Conservation (phyloP, 2,329 filamentous ascomycete genomes). For the Xylaria multiplex region DNA sequence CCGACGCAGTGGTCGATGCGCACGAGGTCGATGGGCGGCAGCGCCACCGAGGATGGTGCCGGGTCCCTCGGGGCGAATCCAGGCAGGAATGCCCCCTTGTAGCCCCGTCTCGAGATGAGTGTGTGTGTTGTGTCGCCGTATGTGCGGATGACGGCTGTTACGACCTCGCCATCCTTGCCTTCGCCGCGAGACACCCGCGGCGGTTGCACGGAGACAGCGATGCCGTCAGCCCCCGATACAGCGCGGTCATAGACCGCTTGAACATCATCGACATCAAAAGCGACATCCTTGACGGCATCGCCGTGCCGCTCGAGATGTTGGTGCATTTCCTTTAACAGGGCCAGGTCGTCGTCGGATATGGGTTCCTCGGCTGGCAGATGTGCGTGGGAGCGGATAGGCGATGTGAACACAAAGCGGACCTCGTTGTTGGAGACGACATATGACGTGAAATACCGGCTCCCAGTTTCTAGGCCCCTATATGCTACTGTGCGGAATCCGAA, state of each 20-base stretch:
- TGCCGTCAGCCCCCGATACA: conserved; percentile 65
- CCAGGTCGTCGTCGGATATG: conserved; percentile 70
- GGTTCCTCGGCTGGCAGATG: conserved; percentile 67
- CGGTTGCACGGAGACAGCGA: conserved; percentile 66
- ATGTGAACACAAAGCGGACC: conserved; percentile 85
- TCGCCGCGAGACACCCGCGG: conserved; percentile 64
- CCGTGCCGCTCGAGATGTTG: conserved; percentile 86
- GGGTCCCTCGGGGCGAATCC: conserved; percentile 72
- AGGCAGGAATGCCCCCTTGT: conserved; percentile 82
- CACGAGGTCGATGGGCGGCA: conserved; percentile 74
- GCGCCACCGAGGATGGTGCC: conserved; percentile 51
- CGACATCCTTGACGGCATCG: conserved; percentile 93
- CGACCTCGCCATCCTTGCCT: conserved; percentile 72
- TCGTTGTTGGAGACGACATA: conserved; percentile 83
- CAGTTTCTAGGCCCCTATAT: conserved; percentile 89
- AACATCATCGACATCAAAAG: conserved; percentile 93
- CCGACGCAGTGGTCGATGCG: conserved; percentile 97
- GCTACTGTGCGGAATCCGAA: conserved; percentile 88
- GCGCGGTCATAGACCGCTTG: conserved; percentile 81
- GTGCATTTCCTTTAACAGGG: conserved; percentile 78
- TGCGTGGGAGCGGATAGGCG: conserved; percentile 73
- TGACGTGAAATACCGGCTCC: conserved; percentile 80
- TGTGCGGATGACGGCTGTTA: conserved; percentile 83
- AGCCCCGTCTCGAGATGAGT: conserved; percentile 77
- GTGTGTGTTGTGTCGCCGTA: conserved; percentile 98